Evolutionary conservation across 176 grass and related monocot species (phyloP), one percentile per base, ranked within the genome.

Genomic region (Eragrostis curvula): DNA sequence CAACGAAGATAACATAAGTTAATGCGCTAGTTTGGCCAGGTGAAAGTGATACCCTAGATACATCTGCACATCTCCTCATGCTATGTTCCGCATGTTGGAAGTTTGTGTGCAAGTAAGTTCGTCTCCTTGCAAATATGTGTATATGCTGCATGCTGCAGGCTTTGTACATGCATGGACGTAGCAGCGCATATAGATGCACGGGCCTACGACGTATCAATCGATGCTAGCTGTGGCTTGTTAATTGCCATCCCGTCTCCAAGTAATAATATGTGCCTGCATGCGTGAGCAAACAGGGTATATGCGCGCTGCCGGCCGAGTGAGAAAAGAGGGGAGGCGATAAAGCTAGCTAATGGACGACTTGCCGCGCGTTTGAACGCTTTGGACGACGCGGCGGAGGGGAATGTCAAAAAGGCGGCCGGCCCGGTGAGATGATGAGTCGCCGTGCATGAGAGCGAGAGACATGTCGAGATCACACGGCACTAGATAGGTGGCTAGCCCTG

Each of bases 361-460:
- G 70, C 29, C 3, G 24, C 0, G 71, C 21, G 74, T 79, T 12
- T 66, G 81, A 79, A 74, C 27, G 39, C 80, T 57, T 71, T 58
- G 8, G 48, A 7, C 70, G 66, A 57, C 46, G 43, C 30, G 28
- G 79, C 15, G 24, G 59, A n/a, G 51, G 12, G 70, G 77, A 84
- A 88, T 84, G 81, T 88, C 81, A 88, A 88, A 88, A 88, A 80
- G 87, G 72, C 86, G 9, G 68, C 12, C 14, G 51, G 9, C 62
- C 62, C 3, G 16, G 13, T 18, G 42, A 48, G 42, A 65, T 15
- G 86, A 46, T 28, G 58, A 61, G 58, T 28, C 58, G 58, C 23
- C 58, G 58, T 28, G 24, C 53, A 6, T 48, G 51, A 45, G 66
- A 56, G 23, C 56, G 73, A 83, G 55, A 65, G 79, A 28, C 39